Conservation (phyloP, 805 yeast species). For the Nakazawaea wyomingensis region DNA sequence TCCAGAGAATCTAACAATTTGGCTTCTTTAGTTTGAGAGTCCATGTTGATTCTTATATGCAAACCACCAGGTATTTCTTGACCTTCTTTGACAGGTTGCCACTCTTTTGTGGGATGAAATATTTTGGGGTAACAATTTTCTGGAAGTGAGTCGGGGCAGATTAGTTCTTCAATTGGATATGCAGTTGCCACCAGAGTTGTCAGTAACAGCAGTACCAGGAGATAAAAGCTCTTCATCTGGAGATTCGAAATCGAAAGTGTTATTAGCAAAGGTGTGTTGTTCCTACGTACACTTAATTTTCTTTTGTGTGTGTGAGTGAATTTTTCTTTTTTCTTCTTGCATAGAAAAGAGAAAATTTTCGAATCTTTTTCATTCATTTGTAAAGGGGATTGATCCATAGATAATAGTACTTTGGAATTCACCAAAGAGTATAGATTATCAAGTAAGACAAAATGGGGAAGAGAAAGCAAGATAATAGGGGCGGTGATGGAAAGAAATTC, state of each 20-base stretch:
- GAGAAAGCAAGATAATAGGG: slow-evolving; percentile 4
- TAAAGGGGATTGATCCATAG: not conserved
- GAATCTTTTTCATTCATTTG: not conserved
- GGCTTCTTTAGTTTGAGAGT: slow-evolving; percentile 69
- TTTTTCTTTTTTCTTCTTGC: not conserved
- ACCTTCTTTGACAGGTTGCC: slow-evolving; percentile 67
- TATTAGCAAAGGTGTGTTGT: not conserved
- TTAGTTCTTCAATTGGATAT: slow-evolving; percentile 16
- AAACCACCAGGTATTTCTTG: slow-evolving; percentile 79
- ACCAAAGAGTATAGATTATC: too few relatives aligned
- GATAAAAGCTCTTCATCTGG: not conserved
- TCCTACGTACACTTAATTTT: not conserved
- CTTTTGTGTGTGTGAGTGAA: not conserved
- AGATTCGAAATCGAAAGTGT: not conserved
- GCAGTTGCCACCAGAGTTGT: not conserved
- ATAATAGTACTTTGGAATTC: too few relatives aligned
- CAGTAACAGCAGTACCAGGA: not conserved
- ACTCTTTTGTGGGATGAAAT: slow-evolving; percentile 60
- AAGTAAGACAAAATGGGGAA: slow-evolving; percentile 4
- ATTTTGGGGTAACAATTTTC: slow-evolving; percentile 56
- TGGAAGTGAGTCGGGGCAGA: slow-evolving; percentile 38
- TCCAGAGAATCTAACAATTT: slow-evolving; percentile 37
- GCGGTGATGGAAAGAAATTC: slow-evolving; percentile 1
- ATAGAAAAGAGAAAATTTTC: not conserved
- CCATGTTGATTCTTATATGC: slow-evolving; percentile 69